phyloP scores from a whole-genome alignment of 176 grass and related monocot genomes.

The Aegilops speltoides region DNA sequence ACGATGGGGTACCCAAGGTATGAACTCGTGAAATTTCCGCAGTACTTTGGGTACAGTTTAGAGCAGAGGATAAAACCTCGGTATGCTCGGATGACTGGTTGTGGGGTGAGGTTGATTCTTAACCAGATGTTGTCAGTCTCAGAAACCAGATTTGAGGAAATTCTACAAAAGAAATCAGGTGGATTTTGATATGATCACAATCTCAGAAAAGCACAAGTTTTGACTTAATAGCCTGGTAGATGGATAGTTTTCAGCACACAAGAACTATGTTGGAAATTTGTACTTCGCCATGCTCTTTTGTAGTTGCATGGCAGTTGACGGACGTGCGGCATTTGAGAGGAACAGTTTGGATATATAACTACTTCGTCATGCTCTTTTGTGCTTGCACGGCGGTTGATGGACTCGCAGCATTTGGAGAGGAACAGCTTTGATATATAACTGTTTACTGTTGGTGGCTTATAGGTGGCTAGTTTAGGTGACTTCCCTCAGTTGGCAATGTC shows the following conservation, averaged over 20 bases:
- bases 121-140: slow-evolving; percentile 73
- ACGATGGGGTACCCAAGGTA: slow-evolving; percentile 68
- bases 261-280: neutral
- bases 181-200: slow-evolving; percentile 30
- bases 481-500: no score
- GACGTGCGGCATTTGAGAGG: neutral
- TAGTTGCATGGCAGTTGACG: neutral
- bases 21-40: slow-evolving; percentile 92
- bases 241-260: neutral
- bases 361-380: neutral
- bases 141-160: slow-evolving; percentile 58
- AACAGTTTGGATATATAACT: no score
- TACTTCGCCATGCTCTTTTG: neutral
- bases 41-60: slow-evolving; percentile 88
- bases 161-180: slow-evolving; percentile 54
- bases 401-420: neutral
- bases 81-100: slow-evolving; percentile 53
- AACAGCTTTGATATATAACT: neutral
- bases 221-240: neutral
- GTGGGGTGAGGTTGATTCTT: slow-evolving; percentile 67
- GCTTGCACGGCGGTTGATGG: neutral
- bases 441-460: no score
- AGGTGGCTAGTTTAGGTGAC: no score
- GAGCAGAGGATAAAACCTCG: slow-evolving; percentile 75
- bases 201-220: neutral